Conservation (phyloP, 2,329 filamentous ascomycete species). For the Talaromyces sp. region DNA sequence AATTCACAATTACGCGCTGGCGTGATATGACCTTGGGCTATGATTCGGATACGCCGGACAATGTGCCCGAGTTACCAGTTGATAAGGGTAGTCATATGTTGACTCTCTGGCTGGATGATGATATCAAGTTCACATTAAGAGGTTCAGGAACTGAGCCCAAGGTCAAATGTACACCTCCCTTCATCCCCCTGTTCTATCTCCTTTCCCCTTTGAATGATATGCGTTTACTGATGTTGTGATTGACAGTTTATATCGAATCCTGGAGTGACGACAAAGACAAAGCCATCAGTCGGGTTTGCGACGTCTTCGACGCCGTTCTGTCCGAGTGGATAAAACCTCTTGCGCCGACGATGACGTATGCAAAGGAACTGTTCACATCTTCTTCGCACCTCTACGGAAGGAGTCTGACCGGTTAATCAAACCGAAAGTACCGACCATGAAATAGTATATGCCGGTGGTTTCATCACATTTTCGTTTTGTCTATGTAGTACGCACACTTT, state of each 20-base stretch:
- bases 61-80: conserved; percentile 54
- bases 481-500: neutral
- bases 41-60: conserved; percentile 54
- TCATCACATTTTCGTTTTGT: neutral
- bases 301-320: conserved; percentile 35
- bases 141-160: conserved; percentile 65
- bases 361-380: conserved; percentile 35
- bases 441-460: neutral
- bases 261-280: conserved; percentile 35
- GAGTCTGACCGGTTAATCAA: conserved; percentile 19
- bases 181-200: neutral
- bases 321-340: conserved; percentile 40
- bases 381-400: conserved; percentile 30
- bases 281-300: conserved; percentile 36
- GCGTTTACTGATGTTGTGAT: neutral
- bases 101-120: conserved; percentile 55
- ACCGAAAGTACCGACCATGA: no score
- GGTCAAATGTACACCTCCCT: conserved; percentile 51
- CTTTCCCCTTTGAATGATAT: neutral
- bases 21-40: conserved; percentile 60
- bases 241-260: conserved; percentile 44
- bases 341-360: conserved; percentile 38
- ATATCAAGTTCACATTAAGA: conserved; percentile 57
- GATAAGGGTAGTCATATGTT: conserved; percentile 62
- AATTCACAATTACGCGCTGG: conserved; percentile 55